Evolutionary conservation across 768 basidiomycete genomes (phyloP).

Genomic region (Trametes elegans): DNA sequence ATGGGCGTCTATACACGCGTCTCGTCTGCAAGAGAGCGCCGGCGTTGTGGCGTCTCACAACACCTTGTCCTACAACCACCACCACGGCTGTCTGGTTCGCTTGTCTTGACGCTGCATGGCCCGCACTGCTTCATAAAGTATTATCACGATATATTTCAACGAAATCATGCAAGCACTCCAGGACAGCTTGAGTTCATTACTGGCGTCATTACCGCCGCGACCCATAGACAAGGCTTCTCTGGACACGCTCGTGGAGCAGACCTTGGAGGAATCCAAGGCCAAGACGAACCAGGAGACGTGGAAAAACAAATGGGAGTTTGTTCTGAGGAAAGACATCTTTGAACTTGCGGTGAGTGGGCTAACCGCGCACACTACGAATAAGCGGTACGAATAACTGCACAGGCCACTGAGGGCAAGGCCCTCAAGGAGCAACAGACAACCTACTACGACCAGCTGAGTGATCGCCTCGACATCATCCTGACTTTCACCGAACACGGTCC

Average conservation of each 20-base stretch:
- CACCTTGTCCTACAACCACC: background rate
- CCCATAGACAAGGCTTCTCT: constrained; percentile 49
- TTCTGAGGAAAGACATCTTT: constrained; percentile 70
- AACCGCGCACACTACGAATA: background rate
- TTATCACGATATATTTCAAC: background rate
- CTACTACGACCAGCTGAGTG: constrained; percentile 62
- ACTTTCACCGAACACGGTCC: constrained; percentile 76
- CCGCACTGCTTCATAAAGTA: background rate
- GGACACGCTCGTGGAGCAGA: constrained; percentile 46
- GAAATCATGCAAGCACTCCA: constrained; percentile 48
- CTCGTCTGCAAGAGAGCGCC: no score
- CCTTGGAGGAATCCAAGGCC: constrained; percentile 41
- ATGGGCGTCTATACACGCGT: no score
- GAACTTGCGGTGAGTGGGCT: constrained; percentile 57
- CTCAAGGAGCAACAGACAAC: constrained; percentile 46
- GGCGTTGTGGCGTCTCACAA: background rate
- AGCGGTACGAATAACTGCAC: background rate
- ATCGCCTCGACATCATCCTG: constrained; percentile 69
- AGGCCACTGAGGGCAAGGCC: constrained; percentile 70
- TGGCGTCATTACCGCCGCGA: constrained; percentile 49
- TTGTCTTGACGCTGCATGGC: background rate
- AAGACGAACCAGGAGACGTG: constrained; percentile 53
- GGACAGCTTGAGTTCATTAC: constrained; percentile 48
- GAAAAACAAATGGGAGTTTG: constrained; percentile 74
- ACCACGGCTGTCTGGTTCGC: background rate